A percentile compares a stretch with the other conserved stretches of the same genome.
phyloP scores from a whole-genome alignment of 352 stramenopile genomes.

The Phytopythium ostracodes region DNA sequence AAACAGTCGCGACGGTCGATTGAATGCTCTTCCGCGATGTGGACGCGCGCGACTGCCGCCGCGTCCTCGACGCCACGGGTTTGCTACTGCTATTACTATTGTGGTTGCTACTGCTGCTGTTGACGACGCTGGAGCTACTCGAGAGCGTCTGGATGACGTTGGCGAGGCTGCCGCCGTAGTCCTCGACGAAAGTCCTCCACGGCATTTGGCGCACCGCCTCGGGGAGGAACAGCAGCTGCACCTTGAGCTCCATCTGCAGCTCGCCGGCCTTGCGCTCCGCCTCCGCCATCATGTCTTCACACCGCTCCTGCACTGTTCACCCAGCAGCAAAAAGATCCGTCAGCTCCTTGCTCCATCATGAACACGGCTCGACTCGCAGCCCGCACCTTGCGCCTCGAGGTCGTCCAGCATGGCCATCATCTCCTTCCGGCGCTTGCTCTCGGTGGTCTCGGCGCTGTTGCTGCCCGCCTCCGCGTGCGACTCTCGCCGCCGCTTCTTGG shows the following conservation, averaged over 20 bases:
- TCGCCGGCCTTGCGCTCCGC: slow-evolving; percentile 57
- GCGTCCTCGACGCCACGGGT: slow-evolving; percentile 7
- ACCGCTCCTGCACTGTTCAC: slow-evolving; percentile 58
- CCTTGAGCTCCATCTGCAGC: slow-evolving; percentile 68
- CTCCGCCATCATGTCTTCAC: slow-evolving; percentile 43
- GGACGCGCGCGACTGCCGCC: slow-evolving; percentile 6
- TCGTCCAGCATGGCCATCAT: slow-evolving; percentile 45
- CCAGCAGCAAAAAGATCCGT: slow-evolving; percentile 9
- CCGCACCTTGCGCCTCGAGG: slow-evolving; percentile 54
- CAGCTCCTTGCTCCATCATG: neutral
- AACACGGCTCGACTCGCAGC: neutral
- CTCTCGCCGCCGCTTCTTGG: slow-evolving; percentile 25
- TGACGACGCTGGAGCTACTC: slow-evolving; percentile 3
- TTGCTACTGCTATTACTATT: slow-evolving; percentile 3
- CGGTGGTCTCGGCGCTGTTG: slow-evolving; percentile 3
- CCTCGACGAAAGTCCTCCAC: slow-evolving; percentile 78
- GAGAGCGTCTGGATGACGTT: slow-evolving; percentile 70
- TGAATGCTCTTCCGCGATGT: slow-evolving; percentile 1
- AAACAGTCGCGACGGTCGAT: slow-evolving; percentile 1
- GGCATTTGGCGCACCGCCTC: slow-evolving; percentile 70
- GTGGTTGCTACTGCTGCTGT: slow-evolving; percentile 7
- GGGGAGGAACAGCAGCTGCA: slow-evolving; percentile 74
- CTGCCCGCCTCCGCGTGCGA: neutral
- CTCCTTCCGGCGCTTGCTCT: slow-evolving; percentile 44
- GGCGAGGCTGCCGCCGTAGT: slow-evolving; percentile 68